phyloP scores from a whole-genome alignment of 805 yeast genomes.

The Sugiyamaella chiloensis region DNA sequence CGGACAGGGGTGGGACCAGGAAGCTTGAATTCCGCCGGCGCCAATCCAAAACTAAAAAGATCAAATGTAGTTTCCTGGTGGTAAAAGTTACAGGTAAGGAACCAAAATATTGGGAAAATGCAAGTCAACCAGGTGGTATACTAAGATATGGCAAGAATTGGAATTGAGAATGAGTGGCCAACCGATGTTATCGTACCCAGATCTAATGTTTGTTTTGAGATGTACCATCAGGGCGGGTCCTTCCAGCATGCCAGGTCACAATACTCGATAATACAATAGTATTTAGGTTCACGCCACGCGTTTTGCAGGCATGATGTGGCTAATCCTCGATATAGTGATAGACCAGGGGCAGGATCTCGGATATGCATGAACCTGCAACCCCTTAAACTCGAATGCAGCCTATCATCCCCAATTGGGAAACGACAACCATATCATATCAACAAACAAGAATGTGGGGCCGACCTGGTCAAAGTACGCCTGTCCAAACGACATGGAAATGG shows the following conservation, averaged over 20 bases:
- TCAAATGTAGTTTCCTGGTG: too few species aligned
- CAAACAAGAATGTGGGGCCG: background rate
- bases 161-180: too few species aligned
- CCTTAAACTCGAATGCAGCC: background rate
- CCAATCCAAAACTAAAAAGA: too few species aligned
- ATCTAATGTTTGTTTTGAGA: conserved; percentile 4
- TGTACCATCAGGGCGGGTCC: conserved; percentile 1
- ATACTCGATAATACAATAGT: background rate
- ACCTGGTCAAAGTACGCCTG: too few species aligned
- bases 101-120: background rate
- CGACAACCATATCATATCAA: background rate
- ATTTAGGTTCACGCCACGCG: too few species aligned
- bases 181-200: background rate
- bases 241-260: too few species aligned
- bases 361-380: conserved; percentile 1
- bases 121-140: background rate
- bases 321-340: background rate
- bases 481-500: too few species aligned
- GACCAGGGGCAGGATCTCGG: conserved; percentile 3
- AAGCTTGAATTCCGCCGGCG: too few species aligned
- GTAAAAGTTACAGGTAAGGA: too few species aligned
- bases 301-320: background rate
- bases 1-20: conserved; percentile 1
- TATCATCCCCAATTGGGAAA: background rate
- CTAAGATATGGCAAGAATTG: too few species aligned